Evolutionary conservation across 2,329 filamentous ascomycete genomes (phyloP).

Genomic region (Fusarium sp.): DNA sequence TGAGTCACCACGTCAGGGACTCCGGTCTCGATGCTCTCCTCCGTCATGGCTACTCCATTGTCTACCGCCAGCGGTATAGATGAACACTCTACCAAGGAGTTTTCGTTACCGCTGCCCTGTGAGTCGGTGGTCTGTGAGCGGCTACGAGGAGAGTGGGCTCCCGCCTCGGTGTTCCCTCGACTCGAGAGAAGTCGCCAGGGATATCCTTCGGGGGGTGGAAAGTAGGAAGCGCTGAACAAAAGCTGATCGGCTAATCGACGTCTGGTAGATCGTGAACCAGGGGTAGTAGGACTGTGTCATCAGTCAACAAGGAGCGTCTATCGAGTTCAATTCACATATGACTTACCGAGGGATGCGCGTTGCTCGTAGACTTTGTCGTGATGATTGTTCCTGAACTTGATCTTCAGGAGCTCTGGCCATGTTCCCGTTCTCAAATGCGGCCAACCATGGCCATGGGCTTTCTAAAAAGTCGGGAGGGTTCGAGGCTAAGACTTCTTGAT

Average conservation of each 20-base stretch:
- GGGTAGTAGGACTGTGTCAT: conserved; percentile 15
- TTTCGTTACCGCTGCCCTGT: background rate
- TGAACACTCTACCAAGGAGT: conserved; percentile 13
- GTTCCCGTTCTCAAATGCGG: conserved; percentile 1
- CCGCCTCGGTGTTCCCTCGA: background rate
- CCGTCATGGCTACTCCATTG: conserved; percentile 66
- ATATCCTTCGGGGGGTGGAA: conserved; percentile 4
- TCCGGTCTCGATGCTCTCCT: conserved; percentile 65
- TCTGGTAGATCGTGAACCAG: conserved; percentile 11
- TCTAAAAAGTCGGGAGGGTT: background rate
- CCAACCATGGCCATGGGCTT: conserved; percentile 25
- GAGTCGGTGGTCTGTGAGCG: background rate
- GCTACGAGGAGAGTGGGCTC: background rate
- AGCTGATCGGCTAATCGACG: conserved; percentile 13
- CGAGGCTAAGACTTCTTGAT: background rate
- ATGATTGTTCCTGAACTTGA: background rate
- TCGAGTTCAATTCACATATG: background rate
- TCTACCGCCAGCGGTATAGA: conserved; percentile 58
- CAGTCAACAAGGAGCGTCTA: conserved; percentile 4
- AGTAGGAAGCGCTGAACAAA: conserved; percentile 4
- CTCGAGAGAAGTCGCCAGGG: background rate
- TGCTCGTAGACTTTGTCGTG: conserved; percentile 10
- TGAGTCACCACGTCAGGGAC: conserved; percentile 58
- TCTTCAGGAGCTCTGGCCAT: background rate
- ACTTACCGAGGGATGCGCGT: conserved; percentile 26